Base-by-base conservation (phyloP, 2,329 filamentous ascomycete species). In the Dryadomyces quercus-mongolicae region DNA sequence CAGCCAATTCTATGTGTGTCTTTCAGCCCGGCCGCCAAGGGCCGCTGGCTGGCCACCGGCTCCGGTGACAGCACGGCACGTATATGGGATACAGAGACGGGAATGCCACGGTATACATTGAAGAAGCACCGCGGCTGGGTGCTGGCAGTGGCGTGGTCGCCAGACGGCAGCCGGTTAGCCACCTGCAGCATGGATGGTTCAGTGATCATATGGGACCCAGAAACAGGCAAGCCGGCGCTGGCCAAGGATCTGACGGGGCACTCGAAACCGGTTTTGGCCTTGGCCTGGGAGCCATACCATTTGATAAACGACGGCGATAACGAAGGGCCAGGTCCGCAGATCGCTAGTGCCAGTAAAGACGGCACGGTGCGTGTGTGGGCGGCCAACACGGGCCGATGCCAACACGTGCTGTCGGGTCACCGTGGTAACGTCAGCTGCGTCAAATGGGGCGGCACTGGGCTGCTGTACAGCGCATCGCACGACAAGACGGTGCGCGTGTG, bases 201-300 rank as follows among this genome's bases (percentile, higher is more conserved):
- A 0, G 84, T 96, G n/a, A 77, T 90, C 49, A 72, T 97, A 49
- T 97, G 91, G 90, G 84, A 95, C 63, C 82, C 91, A 0, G 82
- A 82, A 58, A 90, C 85, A 3, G 93, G 93, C 13, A 84, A 86
- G 62, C 71, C 84, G 16, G 68, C 16, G 16, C 3, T 87, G 7
- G 87, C 88, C 4, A 77, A 78, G 18, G 77, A 83, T 15, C 73
- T 96, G 62, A 91, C 86, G 63, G 93, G 92, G 0, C 93, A 97
- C 66, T 79, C 81, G 0, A 94, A 95, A 68, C 95, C 88, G 82
- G 85, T 96, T 55, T 92, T 86, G 20, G 89, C 82, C 64, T 74
- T 96, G 49, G 82, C 86, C 0, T 98, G 93, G 93, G 88, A 97
- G 66, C 93, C 93, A 10, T 95, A 90, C 68, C 92, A 97, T 66